Conservation (phyloP, 805 yeast species). For the Brettanomyces custersianus region DNA sequence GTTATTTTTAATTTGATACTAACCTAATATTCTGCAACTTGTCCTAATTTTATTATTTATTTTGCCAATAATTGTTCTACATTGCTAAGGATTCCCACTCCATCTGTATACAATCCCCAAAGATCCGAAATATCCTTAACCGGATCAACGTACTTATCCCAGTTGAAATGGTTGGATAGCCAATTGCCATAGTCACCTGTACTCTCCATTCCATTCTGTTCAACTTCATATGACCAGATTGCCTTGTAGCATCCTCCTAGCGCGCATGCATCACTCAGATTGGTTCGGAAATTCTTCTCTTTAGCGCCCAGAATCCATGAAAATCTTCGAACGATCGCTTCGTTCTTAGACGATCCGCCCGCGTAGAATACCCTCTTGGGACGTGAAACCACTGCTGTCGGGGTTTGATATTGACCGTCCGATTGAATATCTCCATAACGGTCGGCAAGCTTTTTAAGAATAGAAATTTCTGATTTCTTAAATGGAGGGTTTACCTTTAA, state of each 20-base stretch:
- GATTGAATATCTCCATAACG: constrained; percentile 32
- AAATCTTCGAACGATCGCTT: constrained; percentile 57
- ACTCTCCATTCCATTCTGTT: constrained; percentile 13
- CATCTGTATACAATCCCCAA: constrained; percentile 44
- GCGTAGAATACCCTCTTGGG: constrained; percentile 74
- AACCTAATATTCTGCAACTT: too few relatives aligned
- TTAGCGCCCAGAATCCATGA: constrained; percentile 61
- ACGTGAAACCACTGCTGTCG: constrained; percentile 34
- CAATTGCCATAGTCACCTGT: constrained; percentile 32
- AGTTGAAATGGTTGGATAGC: constrained; percentile 37
- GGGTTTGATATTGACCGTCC: constrained; percentile 40
- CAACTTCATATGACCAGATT: constrained; percentile 50
- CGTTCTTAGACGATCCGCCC: constrained; percentile 79
- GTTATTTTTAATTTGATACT: too few relatives aligned
- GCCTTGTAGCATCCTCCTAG: constrained; percentile 87
- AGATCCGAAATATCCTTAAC: constrained; percentile 23
- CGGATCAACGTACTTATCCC: constrained; percentile 37
- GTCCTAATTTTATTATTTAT: too few relatives aligned
- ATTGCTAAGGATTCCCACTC: constrained; percentile 41
- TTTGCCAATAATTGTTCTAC: constrained; percentile 28
- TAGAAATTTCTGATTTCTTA: constrained; percentile 12
- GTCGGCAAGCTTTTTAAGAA: constrained; percentile 6
- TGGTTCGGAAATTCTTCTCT: constrained; percentile 59
- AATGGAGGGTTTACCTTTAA: background rate
- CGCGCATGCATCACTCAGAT: constrained; percentile 86